A percentile compares a stretch with the other conserved stretches of the same genome.
These are phyloP conservation scores for Rhodosorus marinus DNA, from an alignment of 23 red algal genomes.

Conservation along the genomic window DNA sequence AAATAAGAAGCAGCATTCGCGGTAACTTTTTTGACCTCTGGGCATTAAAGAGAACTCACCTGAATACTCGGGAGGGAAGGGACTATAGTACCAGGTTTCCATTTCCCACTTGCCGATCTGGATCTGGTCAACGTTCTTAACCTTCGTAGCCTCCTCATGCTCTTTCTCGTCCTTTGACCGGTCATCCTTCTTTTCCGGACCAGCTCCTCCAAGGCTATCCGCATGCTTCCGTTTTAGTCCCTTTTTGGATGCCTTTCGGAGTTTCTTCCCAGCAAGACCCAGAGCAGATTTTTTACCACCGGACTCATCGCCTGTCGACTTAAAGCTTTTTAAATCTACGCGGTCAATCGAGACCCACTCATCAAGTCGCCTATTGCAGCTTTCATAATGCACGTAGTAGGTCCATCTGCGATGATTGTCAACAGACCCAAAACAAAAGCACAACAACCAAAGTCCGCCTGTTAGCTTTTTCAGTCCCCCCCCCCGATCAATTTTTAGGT, in stretches of 20 bases:
- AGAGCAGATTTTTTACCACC: conserved; percentile 30
- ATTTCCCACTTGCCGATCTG: conserved; percentile 45
- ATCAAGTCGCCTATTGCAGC: conserved; percentile 84
- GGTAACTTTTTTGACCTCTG: too few species aligned
- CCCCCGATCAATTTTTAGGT: too few species aligned
- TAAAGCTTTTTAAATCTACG: conserved; percentile 35
- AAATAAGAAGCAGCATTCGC: too few species aligned
- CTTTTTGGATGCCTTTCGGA: conserved; percentile 16
- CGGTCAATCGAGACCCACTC: conserved; percentile 75
- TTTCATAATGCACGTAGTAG: conserved; percentile 88
- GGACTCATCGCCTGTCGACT: conserved; percentile 5
- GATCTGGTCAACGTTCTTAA: conserved; percentile 93
- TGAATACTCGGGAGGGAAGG: conserved; percentile 73
- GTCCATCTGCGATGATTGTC: conserved; percentile 15
- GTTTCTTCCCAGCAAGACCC: conserved; percentile 14
- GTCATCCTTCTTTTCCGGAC: conserved; percentile 4
- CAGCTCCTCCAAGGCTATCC: conserved; percentile 1
- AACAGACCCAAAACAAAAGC: too few species aligned
- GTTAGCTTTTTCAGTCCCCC: too few species aligned
- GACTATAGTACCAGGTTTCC: conserved; percentile 96
- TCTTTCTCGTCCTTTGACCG: background rate
- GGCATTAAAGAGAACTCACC: too few species aligned
- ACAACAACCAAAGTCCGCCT: too few species aligned
- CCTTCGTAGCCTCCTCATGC: conserved; percentile 54
- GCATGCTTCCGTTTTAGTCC: conserved; percentile 21